Conservation (phyloP, 2,329 filamentous ascomycete genomes). For the Fusarium veterinarium region DNA sequence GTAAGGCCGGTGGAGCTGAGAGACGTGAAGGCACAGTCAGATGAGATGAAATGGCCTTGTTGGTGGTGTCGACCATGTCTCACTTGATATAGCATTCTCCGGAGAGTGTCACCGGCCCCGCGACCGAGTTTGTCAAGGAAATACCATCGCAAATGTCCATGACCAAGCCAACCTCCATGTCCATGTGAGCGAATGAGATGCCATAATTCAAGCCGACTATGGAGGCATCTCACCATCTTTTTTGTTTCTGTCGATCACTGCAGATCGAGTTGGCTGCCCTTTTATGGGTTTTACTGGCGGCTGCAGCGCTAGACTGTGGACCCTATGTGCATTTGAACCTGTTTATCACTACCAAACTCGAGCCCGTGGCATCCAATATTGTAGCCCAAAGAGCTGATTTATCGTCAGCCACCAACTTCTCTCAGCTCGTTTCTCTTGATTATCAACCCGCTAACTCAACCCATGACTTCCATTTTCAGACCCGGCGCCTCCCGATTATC, state of each 20-base stretch:
- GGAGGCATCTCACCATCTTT: conserved; percentile 13
- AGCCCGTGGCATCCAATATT: conserved; percentile 22
- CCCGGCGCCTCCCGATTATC: conserved; percentile 27
- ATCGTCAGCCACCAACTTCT: conserved; percentile 35
- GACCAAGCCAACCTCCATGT: conserved; percentile 13
- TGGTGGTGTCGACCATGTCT: conserved; percentile 48
- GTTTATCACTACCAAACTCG: conserved; percentile 35
- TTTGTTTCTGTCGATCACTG: conserved; percentile 16
- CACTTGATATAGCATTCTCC: conserved; percentile 31
- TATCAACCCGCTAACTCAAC: conserved; percentile 33
- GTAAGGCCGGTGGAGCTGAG: conserved; percentile 35
- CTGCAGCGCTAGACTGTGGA: conserved; percentile 33
- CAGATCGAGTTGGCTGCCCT: conserved; percentile 3
- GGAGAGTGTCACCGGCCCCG: conserved; percentile 27
- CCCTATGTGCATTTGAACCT: conserved; percentile 38
- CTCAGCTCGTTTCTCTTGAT: conserved; percentile 39
- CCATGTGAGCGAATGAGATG: conserved; percentile 12
- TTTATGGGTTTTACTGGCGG: conserved; percentile 33
- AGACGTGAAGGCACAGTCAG: conserved; percentile 43
- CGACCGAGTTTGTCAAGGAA: conserved; percentile 12
- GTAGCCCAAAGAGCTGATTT: conserved; percentile 16
- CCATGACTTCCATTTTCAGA: conserved; percentile 44
- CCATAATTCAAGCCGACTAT: conserved; percentile 1
- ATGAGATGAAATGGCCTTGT: conserved; percentile 37
- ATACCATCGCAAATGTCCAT: conserved; percentile 20